Conservation (phyloP, 2,329 filamentous ascomycete genomes). For the Cordyceps militaris region DNA sequence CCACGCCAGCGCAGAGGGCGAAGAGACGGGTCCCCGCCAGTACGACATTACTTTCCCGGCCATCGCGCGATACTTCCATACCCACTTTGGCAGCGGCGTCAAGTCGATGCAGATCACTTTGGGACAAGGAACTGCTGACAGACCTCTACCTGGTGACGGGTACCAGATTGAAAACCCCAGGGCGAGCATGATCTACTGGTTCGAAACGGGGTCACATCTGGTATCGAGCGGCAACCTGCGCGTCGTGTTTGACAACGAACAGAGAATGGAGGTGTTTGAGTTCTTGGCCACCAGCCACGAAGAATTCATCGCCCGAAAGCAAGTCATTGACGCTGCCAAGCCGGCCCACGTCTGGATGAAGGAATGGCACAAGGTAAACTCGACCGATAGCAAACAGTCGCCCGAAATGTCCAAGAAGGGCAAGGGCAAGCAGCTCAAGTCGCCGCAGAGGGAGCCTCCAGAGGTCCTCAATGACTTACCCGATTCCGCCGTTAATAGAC, state of each 20-base stretch:
- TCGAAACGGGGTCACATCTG: slow-evolving; percentile 72
- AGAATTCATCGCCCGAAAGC: slow-evolving; percentile 71
- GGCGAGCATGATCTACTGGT: slow-evolving; percentile 84
- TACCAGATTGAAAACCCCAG: slow-evolving; percentile 70
- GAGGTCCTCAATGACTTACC: slow-evolving; percentile 52
- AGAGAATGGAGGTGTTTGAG: slow-evolving; percentile 79
- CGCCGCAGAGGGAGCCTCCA: slow-evolving; percentile 50
- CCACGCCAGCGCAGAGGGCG: slow-evolving; percentile 43
- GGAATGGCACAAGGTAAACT: slow-evolving; percentile 56
- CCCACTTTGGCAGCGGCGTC: slow-evolving; percentile 81
- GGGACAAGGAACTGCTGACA: slow-evolving; percentile 56
- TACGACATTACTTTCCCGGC: slow-evolving; percentile 81
- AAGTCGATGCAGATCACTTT: slow-evolving; percentile 79
- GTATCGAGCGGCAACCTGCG: slow-evolving; percentile 70
- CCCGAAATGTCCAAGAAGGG: slow-evolving; percentile 63
- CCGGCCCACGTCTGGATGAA: slow-evolving; percentile 59
- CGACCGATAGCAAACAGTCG: slow-evolving; percentile 49
- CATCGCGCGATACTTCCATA: slow-evolving; percentile 81
- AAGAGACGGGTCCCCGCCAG: slow-evolving; percentile 60
- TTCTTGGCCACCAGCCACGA: slow-evolving; percentile 71
- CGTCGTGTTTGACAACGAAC: slow-evolving; percentile 70
- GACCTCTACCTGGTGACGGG: slow-evolving; percentile 52
- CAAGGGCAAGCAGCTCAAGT: slow-evolving; percentile 53
- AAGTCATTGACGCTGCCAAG: slow-evolving; percentile 53
- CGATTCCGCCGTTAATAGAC: slow-evolving; percentile 49